Evolutionary conservation across 1,284 basidiomycete genomes (phyloP).

Genomic region (Leccinum insolens): DNA sequence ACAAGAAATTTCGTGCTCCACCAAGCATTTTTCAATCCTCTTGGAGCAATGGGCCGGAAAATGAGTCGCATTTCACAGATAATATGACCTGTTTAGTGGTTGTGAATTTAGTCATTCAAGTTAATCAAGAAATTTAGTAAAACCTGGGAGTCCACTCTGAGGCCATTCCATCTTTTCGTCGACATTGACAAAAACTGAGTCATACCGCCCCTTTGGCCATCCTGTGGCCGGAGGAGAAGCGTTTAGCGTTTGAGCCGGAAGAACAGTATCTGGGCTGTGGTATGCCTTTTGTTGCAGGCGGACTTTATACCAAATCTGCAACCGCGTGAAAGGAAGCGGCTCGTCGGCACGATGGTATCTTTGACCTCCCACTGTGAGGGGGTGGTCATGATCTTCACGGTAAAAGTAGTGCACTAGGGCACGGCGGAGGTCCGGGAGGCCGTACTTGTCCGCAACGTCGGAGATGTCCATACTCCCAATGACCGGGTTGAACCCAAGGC

Average conservation of each 20-base stretch:
- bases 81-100: neutral
- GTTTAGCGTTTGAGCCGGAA: neutral
- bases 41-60: no score
- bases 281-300: neutral
- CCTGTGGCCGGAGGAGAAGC: neutral
- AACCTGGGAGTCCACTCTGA: neutral
- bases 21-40: no score
- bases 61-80: no score
- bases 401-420: neutral
- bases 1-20: no score
- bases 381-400: neutral
- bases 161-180: no score
- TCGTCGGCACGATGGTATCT: neutral
- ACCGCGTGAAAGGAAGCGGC: neutral
- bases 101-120: no score
- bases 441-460: neutral
- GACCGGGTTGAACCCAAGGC: neutral
- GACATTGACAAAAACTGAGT: neutral
- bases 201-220: neutral
- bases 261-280: neutral
- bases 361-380: neutral
- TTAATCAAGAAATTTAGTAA: neutral
- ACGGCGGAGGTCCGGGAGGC: neutral
- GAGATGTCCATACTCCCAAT: neutral
- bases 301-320: neutral